Conservation (phyloP, 164 flowering plant species). For the Chimonanthus salicifolius region DNA sequence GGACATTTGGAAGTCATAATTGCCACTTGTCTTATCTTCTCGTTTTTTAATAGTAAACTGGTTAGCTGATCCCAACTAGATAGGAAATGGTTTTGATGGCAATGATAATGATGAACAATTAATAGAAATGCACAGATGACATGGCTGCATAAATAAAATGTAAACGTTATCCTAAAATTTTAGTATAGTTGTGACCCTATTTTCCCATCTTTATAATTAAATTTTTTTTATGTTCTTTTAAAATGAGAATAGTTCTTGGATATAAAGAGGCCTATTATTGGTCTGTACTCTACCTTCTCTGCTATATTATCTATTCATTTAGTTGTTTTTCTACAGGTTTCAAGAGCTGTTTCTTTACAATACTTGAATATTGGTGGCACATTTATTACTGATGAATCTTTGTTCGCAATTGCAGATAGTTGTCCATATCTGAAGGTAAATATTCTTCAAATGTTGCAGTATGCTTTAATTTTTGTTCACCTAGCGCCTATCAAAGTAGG, state of each 20-base stretch:
- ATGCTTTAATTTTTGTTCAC: background rate
- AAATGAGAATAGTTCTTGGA: background rate
- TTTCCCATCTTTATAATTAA: too few species aligned
- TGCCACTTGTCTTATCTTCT: background rate
- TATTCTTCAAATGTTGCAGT: background rate
- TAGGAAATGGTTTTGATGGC: too few species aligned
- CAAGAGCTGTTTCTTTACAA: conserved; percentile 64
- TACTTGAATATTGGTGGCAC: conserved; percentile 92
- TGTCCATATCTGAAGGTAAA: conserved; percentile 77
- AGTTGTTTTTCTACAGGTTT: conserved; percentile 40
- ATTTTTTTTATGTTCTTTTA: too few species aligned
- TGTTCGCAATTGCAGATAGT: conserved; percentile 66
- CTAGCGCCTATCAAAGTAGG: background rate
- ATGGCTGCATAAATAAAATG: too few species aligned
- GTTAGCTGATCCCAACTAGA: background rate
- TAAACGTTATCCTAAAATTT: too few species aligned
- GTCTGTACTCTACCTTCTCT: background rate
- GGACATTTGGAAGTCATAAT: background rate
- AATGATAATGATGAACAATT: too few species aligned
- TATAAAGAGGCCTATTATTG: background rate
- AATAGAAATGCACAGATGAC: too few species aligned
- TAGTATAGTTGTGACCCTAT: too few species aligned
- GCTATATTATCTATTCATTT: background rate
- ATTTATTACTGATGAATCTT: conserved; percentile 83
- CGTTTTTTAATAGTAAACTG: background rate